Base-by-base conservation (phyloP, 2,329 filamentous ascomycete species). In the Coccinonectria pachysandricola region DNA sequence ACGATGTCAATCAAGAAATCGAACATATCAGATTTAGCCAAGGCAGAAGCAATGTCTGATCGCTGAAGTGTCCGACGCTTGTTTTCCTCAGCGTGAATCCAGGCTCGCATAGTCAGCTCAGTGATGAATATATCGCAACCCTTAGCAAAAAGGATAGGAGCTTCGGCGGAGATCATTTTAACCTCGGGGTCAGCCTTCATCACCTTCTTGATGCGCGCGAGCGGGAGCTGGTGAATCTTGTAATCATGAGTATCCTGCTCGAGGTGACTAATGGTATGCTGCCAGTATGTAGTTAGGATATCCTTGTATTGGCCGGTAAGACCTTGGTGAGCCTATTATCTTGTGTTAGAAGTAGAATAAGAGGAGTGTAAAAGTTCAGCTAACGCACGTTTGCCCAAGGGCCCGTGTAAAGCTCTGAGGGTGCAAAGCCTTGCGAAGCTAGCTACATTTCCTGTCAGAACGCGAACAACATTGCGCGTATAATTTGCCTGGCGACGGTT, bases 171-270 rank as follows among this genome's bases (percentile, higher is more conserved):
- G 37, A 98, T 98, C 91, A 98, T 98, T 65, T 98, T 98, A 24
- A 98, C 91, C 48, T 98, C 91, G 0, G 91, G 91, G 44, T 98
- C 91, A 1, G 91, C 91, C 62, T 98, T 98, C 91, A 98, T 98
- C 41, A 98, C 91, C 58, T 98, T 98, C 68, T 98, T 98, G 64
- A 98, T 98, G 28, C 91, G 80, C n/a, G 91, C 91, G 20, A 98
- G 69, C 2, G 91, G 91, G 19, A 98, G 69, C 56, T 96, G 91
- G 55, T 98, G 91, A 30, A 96, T 73, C 60, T 98, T 98, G 69
- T 96, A 98, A 58, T 98, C 91, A 56, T 98, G 91, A 24, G 81
- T 85, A 47, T 96, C 91, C 34, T 73, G 84, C 60, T 98, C 91
- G 32, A 98, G 75, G 54, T 93, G 86, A 42, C 80, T 88, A 61